These are phyloP conservation scores for Hura crepitans DNA, from an alignment of 441 rosid species.

Conservation along the genomic window DNA sequence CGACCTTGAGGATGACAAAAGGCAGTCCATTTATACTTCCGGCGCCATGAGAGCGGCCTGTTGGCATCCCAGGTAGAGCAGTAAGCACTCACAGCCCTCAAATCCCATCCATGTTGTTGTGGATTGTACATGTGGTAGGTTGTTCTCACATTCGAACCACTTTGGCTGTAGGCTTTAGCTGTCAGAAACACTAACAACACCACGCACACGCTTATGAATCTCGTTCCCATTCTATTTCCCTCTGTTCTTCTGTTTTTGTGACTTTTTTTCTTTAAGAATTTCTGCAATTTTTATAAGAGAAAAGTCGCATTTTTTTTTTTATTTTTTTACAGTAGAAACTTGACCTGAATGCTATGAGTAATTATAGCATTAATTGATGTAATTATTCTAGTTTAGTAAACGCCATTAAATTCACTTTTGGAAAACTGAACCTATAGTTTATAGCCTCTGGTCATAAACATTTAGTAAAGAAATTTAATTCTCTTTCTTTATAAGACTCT, in stretches of 20 bases:
- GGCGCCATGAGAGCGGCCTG: constrained; percentile 34
- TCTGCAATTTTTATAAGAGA: neutral
- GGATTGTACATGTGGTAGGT: constrained; percentile 33
- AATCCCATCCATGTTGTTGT: constrained; percentile 27
- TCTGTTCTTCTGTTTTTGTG: no score
- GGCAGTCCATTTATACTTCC: constrained; percentile 36
- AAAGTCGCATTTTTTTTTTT: no score
- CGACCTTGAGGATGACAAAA: constrained; percentile 29
- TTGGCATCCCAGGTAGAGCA: constrained; percentile 36
- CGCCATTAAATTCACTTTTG: no score
- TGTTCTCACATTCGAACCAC: constrained; percentile 34
- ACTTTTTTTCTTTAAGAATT: no score
- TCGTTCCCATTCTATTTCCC: constrained; percentile 1
- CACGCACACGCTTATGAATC: neutral
- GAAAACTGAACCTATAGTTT: no score
- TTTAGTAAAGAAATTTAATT: no score
- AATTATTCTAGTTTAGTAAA: no score
- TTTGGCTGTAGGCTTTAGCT: neutral
- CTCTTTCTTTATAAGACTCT: no score
- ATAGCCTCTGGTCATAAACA: no score
- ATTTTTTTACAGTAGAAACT: no score
- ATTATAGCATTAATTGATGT: no score
- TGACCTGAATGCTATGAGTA: no score
- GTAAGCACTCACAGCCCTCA: constrained; percentile 23
- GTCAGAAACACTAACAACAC: neutral